Evolutionary conservation across 208 protist species (phyloP).

Genomic region (Acanthamoeba sp.): DNA sequence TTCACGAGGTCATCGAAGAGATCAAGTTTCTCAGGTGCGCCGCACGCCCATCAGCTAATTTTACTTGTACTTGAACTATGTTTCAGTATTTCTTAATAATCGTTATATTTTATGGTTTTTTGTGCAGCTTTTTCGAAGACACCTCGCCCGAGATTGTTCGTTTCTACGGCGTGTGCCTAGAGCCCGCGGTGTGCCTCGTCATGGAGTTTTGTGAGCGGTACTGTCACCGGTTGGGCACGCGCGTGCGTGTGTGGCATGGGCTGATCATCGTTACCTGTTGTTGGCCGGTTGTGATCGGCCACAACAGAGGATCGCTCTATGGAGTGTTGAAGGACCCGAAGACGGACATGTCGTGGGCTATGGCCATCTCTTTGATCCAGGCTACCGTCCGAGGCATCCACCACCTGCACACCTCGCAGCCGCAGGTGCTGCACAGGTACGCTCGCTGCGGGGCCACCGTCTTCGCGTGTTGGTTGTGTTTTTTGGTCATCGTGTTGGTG

Average conservation of each 20-base stretch:
- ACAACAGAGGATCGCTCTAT: slow-evolving; percentile 10
- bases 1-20: slow-evolving; percentile 85
- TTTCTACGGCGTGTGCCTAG: slow-evolving; percentile 58
- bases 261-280: not conserved
- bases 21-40: slow-evolving; percentile 83
- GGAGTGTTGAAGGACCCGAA: not conserved
- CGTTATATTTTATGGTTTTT: no score
- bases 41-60: no score
- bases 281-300: no score
- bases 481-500: no score
- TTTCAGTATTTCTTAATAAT: no score
- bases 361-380: slow-evolving; percentile 47
- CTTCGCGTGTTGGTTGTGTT: no score
- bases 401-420: slow-evolving; percentile 3
- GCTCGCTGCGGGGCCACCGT: no score
- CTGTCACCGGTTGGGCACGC: not conserved
- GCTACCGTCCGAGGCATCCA: slow-evolving; percentile 15
- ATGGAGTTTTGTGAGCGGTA: slow-evolving; percentile 64
- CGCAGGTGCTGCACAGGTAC: slow-evolving; percentile 28
- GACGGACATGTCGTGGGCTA: slow-evolving; percentile 38
- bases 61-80: no score
- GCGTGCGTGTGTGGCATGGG: not conserved
- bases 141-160: slow-evolving; percentile 26
- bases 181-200: slow-evolving; percentile 65
- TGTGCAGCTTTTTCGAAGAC: slow-evolving; percentile 50